Evolutionary conservation across 257 asterid genomes (phyloP).

Genomic region (Salvia hispanica): DNA sequence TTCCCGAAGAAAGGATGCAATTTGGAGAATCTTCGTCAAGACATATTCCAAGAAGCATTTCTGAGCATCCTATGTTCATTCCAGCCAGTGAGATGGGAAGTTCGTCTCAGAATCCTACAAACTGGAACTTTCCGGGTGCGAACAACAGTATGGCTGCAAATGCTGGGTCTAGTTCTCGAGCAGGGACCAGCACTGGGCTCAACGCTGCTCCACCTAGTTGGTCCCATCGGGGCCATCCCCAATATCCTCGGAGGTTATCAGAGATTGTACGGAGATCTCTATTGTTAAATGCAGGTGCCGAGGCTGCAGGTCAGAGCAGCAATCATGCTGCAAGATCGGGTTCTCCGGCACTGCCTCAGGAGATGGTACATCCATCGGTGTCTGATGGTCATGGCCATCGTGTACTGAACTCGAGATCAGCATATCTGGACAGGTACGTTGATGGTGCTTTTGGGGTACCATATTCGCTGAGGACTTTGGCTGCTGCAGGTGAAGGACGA

Average conservation of each 20-base stretch:
- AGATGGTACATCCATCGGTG: slow-evolving; percentile 45
- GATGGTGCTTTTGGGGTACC: slow-evolving; percentile 67
- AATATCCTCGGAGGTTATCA: slow-evolving; percentile 62
- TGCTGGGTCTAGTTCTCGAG: slow-evolving; percentile 52
- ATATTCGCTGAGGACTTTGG: slow-evolving; percentile 59
- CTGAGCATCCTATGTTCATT: slow-evolving; percentile 75
- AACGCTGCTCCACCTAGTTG: slow-evolving; percentile 52
- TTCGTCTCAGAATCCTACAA: slow-evolving; percentile 45
- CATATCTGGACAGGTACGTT: slow-evolving; percentile 70
- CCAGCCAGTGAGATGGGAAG: slow-evolving; percentile 52
- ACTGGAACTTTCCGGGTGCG: slow-evolving; percentile 58
- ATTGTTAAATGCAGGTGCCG: slow-evolving; percentile 53
- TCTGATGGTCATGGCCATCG: slow-evolving; percentile 55
- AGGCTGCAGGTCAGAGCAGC: slow-evolving; percentile 48
- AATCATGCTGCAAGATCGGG: slow-evolving; percentile 41
- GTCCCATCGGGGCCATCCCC: slow-evolving; percentile 59
- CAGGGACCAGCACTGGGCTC: slow-evolving; percentile 46
- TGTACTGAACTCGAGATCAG: slow-evolving; percentile 54
- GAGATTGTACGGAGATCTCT: slow-evolving; percentile 77
- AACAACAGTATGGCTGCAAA: slow-evolving; percentile 44
- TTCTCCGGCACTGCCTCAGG: slow-evolving; percentile 39
- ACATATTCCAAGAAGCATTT: slow-evolving; percentile 61
- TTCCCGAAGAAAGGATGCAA: slow-evolving; percentile 28
- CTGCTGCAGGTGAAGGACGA: slow-evolving; percentile 77
- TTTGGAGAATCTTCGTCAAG: slow-evolving; percentile 46